These are phyloP conservation scores for Parasitella parasitica DNA, from an alignment of 371 early-diverging fungal genomes.

Conservation along the genomic window DNA sequence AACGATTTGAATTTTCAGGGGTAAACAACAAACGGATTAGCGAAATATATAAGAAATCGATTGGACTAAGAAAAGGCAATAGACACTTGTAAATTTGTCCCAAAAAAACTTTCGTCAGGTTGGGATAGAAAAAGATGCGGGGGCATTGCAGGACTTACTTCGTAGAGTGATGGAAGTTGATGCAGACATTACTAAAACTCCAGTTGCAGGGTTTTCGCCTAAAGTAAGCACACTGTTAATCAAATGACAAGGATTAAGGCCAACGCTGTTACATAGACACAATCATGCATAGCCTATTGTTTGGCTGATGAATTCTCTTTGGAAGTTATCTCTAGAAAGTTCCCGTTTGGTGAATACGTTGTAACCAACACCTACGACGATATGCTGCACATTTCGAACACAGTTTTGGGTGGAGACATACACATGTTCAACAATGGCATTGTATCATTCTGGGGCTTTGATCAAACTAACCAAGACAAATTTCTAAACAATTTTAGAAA, in stretches of 20 bases:
- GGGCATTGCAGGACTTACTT: constrained; percentile 33
- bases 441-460: constrained; percentile 26
- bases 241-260: background rate
- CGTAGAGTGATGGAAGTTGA: constrained; percentile 37
- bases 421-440: constrained; percentile 31
- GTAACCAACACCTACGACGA: constrained; percentile 3
- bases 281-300: constrained; percentile 28
- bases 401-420: constrained; percentile 26
- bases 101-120: constrained; percentile 17
- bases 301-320: constrained; percentile 18
- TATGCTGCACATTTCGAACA: constrained; percentile 18
- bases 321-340: background rate
- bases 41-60: background rate
- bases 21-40: background rate
- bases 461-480: background rate
- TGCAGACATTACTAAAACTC: constrained; percentile 23
- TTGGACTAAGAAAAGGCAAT: background rate
- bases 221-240: constrained; percentile 11
- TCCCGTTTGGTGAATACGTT: background rate
- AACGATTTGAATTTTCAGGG: background rate
- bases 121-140: constrained; percentile 29
- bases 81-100: background rate
- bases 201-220: constrained; percentile 15
- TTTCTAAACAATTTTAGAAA: background rate
- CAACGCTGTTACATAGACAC: constrained; percentile 15